Evolutionary conservation across 1,284 basidiomycete genomes (phyloP), one percentile per base, ranked within the genome.

Genomic region (Sparassis latifolia): DNA sequence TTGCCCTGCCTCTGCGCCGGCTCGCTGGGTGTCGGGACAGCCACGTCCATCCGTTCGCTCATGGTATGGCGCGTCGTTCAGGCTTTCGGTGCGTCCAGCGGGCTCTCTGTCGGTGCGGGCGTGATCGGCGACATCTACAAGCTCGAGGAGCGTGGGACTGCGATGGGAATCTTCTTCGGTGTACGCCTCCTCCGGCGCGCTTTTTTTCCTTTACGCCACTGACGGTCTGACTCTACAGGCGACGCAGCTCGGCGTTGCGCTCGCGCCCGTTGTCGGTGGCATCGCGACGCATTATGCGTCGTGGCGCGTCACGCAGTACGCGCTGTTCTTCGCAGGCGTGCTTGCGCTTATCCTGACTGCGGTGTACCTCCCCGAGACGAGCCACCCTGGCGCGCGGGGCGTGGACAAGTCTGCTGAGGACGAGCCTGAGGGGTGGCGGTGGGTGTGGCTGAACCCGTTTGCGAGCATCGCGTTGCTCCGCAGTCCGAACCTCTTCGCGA

Each of bases 261-360:
- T 72, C 7, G 68, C 69, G 2, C 69, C 69, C 0, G 48, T 69
- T 3, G 53, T 58, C 0, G 67, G 67, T 67, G 80, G 79, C 38
- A 31, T 71, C 27, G 66, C 72, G 0, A 70, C 81, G 0, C 67
- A 80, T 48, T 82, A 82, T 54, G 72, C 71, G 39, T 83, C 86
- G 0, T 92, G 89, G 89, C 76, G 87, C 2, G 62, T 76, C 2
- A 80, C 86, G 62, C 87, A 92, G 64, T 66, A 68, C 33, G 59
- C 66, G 0, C 54, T 89, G 2, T 77, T 76, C 3, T 54, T 75
- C 0, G 51, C 76, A 2, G 71, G 75, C 1, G 69, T 81, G 33
- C 30, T 76, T 0, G 71, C 83, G 33, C 61, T 70, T 5, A 47
- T 79, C 27, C 74, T 78, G 49, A 72, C 89, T 12, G 28, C 47